Base-by-base conservation (phyloP, 2,329 filamentous ascomycete species). In the Dactylellina parvicollis region DNA sequence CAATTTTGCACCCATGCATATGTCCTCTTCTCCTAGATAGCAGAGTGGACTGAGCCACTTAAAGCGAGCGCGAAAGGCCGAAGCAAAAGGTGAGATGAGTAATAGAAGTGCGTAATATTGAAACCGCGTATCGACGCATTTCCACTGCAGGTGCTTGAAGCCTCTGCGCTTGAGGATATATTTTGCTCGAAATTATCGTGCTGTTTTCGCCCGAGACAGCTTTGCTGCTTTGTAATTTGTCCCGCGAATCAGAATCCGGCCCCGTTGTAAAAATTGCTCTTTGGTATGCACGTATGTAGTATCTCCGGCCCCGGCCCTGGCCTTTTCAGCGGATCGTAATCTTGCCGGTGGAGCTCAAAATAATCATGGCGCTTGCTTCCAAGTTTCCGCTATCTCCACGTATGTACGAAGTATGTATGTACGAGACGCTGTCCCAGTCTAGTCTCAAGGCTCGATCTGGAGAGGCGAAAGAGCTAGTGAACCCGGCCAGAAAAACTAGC, bases 41-140 rank as follows among this genome's bases (percentile, higher is more conserved):
- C 20, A n/a, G 40, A 47, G 40, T 57, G 28, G 36, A 42, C 64
- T 61, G 54, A 57, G 62, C 55, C 55, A 60, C 64, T 49, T 40
- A 49, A 34, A 55, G 30, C 16, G 7, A 34, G 24, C 12, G n/a
- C 24, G 16, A 56, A 34, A 20, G 9, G 12, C 30, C 18, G 10
- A 69, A 59, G 36, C 9, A 34, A 62, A 59, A 30, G 26, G 69
- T 73, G 60, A 66, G 69, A 73, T 73, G 60, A 73, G 69, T 73
- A 73, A 73, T 73, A 73, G 28, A 32, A 38, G 54, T 61, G 55
- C 46, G 69, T 73, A 66, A 73, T 73, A 73, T 66, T 70, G 55
- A 52, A 70, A 66, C 66, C 14, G 55, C 65, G 40, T 61, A 59
- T 59, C 62, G 22, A 34, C 54, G 38, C 54, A 46, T 38, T 59